Conservation (phyloP, 371 early-diverging fungal species). For the Haplosporangium sp. region DNA sequence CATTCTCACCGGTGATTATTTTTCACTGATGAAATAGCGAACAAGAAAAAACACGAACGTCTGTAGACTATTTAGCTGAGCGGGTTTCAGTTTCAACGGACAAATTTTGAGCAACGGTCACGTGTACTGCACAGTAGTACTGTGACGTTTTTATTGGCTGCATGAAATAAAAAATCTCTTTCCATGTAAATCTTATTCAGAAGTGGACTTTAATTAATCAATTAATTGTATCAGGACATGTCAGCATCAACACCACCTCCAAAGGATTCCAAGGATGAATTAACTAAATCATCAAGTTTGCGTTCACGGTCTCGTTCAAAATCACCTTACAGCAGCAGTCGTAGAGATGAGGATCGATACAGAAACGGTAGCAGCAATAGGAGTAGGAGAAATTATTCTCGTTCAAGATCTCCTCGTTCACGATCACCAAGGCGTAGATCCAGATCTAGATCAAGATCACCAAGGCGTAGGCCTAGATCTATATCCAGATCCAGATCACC, state of each 20-base stretch:
- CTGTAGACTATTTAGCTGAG: no score
- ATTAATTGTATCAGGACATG: not conserved
- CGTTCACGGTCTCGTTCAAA: conserved; percentile 34
- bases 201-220: not conserved
- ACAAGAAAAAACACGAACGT: no score
- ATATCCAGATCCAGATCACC: conserved; percentile 26
- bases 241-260: conserved; percentile 10
- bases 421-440: conserved; percentile 18
- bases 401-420: conserved; percentile 36
- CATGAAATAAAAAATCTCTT: no score
- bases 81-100: no score
- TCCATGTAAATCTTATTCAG: no score
- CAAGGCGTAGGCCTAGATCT: conserved; percentile 19
- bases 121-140: no score
- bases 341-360: not conserved
- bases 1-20: no score
- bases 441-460: not conserved
- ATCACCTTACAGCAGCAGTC: conserved; percentile 17
- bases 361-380: not conserved
- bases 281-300: conserved; percentile 2
- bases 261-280: not conserved
- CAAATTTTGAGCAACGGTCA: no score
- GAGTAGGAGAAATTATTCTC: conserved; percentile 14
- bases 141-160: no score
- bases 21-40: no score